Base-by-base conservation (phyloP, 1,284 basidiomycete species). In the Cryptococcus floricola region DNA sequence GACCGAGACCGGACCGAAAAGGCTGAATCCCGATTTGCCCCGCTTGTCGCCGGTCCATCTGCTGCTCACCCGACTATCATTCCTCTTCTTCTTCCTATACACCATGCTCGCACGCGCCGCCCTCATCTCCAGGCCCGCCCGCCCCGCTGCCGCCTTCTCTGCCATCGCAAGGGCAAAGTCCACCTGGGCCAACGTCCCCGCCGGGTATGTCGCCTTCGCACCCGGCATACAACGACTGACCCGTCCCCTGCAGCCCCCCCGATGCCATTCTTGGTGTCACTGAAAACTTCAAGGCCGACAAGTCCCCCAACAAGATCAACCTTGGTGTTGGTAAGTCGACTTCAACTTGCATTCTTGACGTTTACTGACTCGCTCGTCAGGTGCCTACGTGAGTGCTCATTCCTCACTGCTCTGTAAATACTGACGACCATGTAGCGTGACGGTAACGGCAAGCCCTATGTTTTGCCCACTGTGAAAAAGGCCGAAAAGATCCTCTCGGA, bases 401-500 rank as follows among this genome's bases (percentile, higher is more conserved):
- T 18, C 28, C 10, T 31, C 42, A 28, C 16, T 38, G 39, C 50
- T 28, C 39, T 41, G 39, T 7, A n/a, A 34, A 28, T 4, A 19
- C 23, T 38, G 8, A 52, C 14, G 31, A 47, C 28, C 8, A 48
- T 10, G 10, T 10, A 98, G 84, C 85, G 96, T 62, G 94, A 98
- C 70, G 91, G 85, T 65, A 82, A 89, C 60, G 95, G 95, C 61
- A 98, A 97, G 81, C 94, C 95, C 5, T 98, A 94, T 77, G 87
- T 98, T 53, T 83, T 98, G 54, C 86, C 84, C 53, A 88, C 88
- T 52, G 95, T 98, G 56, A 87, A 89, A 75, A 88, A 92, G 83
- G 90, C 75, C 52, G 75, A 77, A 85, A 59, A 65, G 77, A 63
- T 65, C 52, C 78, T 98, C 59, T 80, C 83, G 58, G 78, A 81